phyloP scores from a whole-genome alignment of 495 filamentous ascomycete genomes.

The Trichodelitschia bisporula region DNA sequence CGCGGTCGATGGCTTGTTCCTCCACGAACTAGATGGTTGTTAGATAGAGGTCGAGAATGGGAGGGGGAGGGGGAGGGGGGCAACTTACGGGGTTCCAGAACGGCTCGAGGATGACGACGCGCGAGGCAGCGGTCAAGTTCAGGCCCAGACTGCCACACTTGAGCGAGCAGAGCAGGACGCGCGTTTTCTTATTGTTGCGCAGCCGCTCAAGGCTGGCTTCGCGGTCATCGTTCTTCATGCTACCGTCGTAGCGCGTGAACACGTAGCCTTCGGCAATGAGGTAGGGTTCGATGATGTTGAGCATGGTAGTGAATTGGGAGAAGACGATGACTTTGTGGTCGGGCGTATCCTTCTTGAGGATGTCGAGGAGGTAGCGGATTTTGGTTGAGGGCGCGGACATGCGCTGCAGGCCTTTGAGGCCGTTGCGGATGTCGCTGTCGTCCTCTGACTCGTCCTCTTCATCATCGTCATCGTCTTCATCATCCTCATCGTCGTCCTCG shows the following conservation, averaged over 20 bases:
- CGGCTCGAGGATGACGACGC: constrained; percentile 86
- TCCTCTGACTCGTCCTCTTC: constrained; percentile 16
- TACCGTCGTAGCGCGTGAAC: constrained; percentile 80
- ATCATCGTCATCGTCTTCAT: constrained; percentile 9
- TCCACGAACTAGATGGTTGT: constrained; percentile 47
- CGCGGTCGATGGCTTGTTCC: constrained; percentile 95
- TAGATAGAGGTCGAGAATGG: constrained; percentile 5
- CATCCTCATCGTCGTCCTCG: constrained; percentile 9
- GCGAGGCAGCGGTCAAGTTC: constrained; percentile 79
- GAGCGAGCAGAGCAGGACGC: constrained; percentile 73
- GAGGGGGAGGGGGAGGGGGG: not conserved
- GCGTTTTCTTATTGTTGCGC: constrained; percentile 41
- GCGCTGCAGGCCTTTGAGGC: constrained; percentile 8
- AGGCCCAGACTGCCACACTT: constrained; percentile 83
- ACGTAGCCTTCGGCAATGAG: constrained; percentile 42
- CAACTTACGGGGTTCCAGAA: constrained; percentile 83
- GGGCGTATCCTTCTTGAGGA: constrained; percentile 53
- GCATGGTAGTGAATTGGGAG: constrained; percentile 92
- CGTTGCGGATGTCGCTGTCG: constrained; percentile 1
- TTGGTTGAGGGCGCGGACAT: constrained; percentile 53
- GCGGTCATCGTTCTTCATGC: constrained; percentile 80
- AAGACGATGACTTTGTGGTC: constrained; percentile 93
- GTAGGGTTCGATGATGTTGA: constrained; percentile 90
- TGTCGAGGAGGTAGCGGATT: constrained; percentile 56
- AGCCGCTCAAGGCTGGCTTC: constrained; percentile 62